Evolutionary conservation across 2,329 filamentous ascomycete species (phyloP), one percentile per base, ranked within the genome.

Genomic region (Claviceps sp.): DNA sequence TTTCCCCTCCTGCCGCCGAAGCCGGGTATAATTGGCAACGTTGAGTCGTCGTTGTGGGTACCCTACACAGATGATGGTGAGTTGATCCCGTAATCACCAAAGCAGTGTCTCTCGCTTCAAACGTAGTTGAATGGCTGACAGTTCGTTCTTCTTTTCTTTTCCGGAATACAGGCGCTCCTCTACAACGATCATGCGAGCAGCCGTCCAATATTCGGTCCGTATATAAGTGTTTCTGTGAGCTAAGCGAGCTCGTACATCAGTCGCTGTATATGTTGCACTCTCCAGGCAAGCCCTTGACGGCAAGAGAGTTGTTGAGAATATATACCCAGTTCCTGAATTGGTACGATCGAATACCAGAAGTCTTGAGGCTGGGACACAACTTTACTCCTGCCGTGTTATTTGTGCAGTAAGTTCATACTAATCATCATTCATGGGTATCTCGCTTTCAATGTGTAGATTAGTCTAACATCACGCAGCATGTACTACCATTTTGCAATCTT

Each of bases 331-430:
- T 86, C 58, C 72, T 86, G 16, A 76, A 80, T 50, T 89, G 85
- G 85, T 87, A 87, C 62, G 78, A 80, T 53, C 72, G 70, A 26
- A 77, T 89, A 54, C 85, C 85, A 0, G 74, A 79, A 54, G 75
- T 79, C 2, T 69, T 89, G 48, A 72, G 77, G 22, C 65, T 88
- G 3, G 80, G 81, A 2, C 77, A 84, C 54, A 85, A 83, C 57
- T 85, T 85, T 50, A 84, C 84, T 3, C 84, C 85, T 11, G 81
- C 86, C 46, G 83, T 88, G 39, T 68, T 89, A 19, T 83, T 86
- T 55, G 76, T 85, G 40, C 85, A 89, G 85, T 88, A 71, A 72
- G 85, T 60, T 34, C 13, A 52, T 13, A 6, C 24, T 34, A 38
- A 13, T 2, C 1, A 3, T 8, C 1, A 39, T 39, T 39, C 13